A percentile compares a stretch with the other conserved stretches of the same genome.
phyloP scores from a whole-genome alignment of 2,329 filamentous ascomycete species.

The Verticillium nonalfalfae region DNA sequence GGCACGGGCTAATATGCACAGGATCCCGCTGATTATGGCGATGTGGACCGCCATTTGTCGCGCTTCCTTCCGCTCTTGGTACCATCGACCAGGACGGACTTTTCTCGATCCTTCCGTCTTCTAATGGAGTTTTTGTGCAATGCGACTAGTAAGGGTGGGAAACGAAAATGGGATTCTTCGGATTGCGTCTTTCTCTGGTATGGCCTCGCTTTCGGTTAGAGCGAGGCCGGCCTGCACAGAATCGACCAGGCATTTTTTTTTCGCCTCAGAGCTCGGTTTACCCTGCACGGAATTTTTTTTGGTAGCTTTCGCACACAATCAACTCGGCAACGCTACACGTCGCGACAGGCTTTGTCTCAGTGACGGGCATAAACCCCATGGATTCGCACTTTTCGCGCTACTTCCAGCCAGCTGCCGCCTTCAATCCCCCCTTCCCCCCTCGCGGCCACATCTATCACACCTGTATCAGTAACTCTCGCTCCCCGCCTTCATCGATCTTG shows the following conservation, averaged over 20 bases:
- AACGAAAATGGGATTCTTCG: constrained; percentile 9
- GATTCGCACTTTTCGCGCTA: constrained; percentile 6
- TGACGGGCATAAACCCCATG: not conserved
- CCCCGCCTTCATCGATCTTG: constrained; percentile 11
- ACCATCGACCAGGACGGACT: constrained; percentile 10
- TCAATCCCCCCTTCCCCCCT: constrained; percentile 3
- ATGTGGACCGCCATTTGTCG: not conserved
- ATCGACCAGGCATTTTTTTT: not conserved
- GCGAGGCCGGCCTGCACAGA: not conserved
- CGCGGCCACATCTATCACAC: constrained; percentile 8
- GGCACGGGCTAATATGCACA: constrained; percentile 5
- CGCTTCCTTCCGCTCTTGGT: constrained; percentile 5
- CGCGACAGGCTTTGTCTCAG: constrained; percentile 11
- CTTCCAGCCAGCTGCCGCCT: constrained; percentile 7
- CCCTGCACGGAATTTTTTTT: constrained; percentile 9
- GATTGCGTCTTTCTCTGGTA: constrained; percentile 5
- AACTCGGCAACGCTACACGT: constrained; percentile 11
- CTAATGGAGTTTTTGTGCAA: not conserved
- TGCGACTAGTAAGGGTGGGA: constrained; percentile 11
- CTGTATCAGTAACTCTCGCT: constrained; percentile 14
- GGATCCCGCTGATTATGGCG: constrained; percentile 18
- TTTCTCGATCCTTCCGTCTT: constrained; percentile 7
- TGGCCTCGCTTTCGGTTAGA: not conserved
- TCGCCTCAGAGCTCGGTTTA: not conserved
- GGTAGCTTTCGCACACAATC: constrained; percentile 14